A percentile compares a stretch with the other conserved stretches of the same genome.
Conservation (phyloP, 2,329 filamentous ascomycete genomes). For the Gliomastix tumulicola region DNA sequence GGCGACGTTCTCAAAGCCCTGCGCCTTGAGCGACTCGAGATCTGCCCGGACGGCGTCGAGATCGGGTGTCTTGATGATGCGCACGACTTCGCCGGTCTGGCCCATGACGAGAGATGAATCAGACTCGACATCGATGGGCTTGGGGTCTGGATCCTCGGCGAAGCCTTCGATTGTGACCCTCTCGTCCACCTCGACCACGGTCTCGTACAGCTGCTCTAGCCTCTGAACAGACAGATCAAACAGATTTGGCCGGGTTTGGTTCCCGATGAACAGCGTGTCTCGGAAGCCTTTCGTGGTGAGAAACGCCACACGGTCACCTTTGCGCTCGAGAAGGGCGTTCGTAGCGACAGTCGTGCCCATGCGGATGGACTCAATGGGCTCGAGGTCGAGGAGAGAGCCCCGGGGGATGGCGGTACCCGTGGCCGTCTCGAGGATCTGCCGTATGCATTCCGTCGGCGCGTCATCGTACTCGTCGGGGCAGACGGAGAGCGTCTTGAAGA, state of each 20-base stretch:
- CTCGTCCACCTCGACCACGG: conserved; percentile 68
- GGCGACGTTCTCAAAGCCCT: conserved; percentile 43
- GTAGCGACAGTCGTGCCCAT: conserved; percentile 70
- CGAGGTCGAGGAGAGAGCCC: conserved; percentile 23
- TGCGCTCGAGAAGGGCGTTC: conserved; percentile 68
- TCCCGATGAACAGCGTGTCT: conserved; percentile 65
- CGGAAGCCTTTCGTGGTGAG: conserved; percentile 67
- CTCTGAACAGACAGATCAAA: conserved; percentile 66
- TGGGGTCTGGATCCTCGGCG: conserved; percentile 57
- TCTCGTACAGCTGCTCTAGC: conserved; percentile 62
- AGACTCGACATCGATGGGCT: conserved; percentile 25
- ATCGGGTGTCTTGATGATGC: conserved; percentile 55
- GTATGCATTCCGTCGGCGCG: conserved; percentile 67
- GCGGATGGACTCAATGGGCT: conserved; percentile 38
- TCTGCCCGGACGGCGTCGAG: conserved; percentile 45
- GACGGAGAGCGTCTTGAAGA: conserved; percentile 67
- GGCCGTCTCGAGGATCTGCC: conserved; percentile 31
- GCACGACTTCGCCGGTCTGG: conserved; percentile 60
- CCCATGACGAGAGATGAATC: conserved; percentile 57
- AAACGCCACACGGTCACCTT: conserved; percentile 65
- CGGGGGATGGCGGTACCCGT: conserved; percentile 21
- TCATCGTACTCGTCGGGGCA: conserved; percentile 67
- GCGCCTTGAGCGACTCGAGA: conserved; percentile 52
- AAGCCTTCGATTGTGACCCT: conserved; percentile 69
- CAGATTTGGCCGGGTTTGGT: conserved; percentile 65